Base-by-base conservation (phyloP, 345 rosid genomes). In the Hirschfeldia incana region DNA sequence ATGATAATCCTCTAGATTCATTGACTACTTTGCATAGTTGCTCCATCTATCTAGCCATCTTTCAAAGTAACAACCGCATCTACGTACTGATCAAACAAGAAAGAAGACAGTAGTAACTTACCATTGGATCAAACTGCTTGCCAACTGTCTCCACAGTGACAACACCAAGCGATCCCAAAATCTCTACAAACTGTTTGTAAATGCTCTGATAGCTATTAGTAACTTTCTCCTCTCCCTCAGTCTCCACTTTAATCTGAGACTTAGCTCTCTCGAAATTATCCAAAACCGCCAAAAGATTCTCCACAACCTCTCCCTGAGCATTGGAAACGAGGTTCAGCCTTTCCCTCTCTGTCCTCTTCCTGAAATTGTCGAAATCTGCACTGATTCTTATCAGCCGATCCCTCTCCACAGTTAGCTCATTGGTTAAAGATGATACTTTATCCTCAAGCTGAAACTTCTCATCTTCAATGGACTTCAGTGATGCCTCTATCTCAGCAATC, bases 241-340 rank as follows among this genome's bases (percentile, higher is more conserved):
- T 85, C 74, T 86, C 95, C 63, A 85, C 86, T 81, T 94, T 94
- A 63, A 92, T 85, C 72, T 94, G 98, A 59, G 85, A 58, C 81
- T 91, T 92, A 67, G 98, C 98, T 86, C 98, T 89, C 86, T 92
- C 97, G 71, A 94, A 94, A 83, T 91, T 92, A 84, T 94, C 98
- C 85, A 92, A 80, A 74, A 94, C 94, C 15, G 84, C 77, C 74
- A 94, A 80, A 30, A 94, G 84, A 83, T 73, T 90, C 87, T 94
- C 98, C 36, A 91, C 88, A 51, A 94, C 90, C 80, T 91, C 98
- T 65, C 98, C 98, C 82, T 91, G 94, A 77, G 98, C 94, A 89
- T 91, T 92, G 53, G 91, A 63, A 64, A 92, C 92, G 78, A 92
- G 64, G 16, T 92, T 88, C 76, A 90, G 88, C 67, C 98, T 91